Evolutionary conservation across 1,284 basidiomycete genomes (phyloP).

Genomic region (Leccinum holopus): DNA sequence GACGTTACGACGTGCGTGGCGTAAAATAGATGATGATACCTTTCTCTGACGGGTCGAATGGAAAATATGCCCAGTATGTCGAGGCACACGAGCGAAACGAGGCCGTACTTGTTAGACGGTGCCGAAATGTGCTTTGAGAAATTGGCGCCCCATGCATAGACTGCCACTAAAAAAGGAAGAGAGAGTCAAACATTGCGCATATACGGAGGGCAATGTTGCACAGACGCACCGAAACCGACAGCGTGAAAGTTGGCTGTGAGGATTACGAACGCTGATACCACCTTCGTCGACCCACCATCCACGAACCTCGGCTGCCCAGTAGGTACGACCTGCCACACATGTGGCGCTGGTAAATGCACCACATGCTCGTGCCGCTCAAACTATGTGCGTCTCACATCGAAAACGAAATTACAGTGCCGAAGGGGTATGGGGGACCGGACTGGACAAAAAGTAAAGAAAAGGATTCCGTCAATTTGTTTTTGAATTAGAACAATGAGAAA

Average conservation of each 20-base stretch:
- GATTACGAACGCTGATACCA: too few species aligned
- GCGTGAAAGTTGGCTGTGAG: slow-evolving; percentile 68
- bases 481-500: too few species aligned
- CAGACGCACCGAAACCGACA: slow-evolving; percentile 55
- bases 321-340: too few species aligned
- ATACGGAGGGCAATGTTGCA: neutral
- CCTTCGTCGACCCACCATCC: too few species aligned
- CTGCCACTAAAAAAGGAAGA: slow-evolving; percentile 35
- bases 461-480: too few species aligned
- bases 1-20: slow-evolving; percentile 48
- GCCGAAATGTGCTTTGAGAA: slow-evolving; percentile 37
- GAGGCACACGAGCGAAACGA: slow-evolving; percentile 49
- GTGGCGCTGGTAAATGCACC: too few species aligned
- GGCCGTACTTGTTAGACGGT: slow-evolving; percentile 45
- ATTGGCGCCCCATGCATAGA: slow-evolving; percentile 59
- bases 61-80: slow-evolving; percentile 58
- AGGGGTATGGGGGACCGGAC: too few species aligned
- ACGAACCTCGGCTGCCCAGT: too few species aligned
- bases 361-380: too few species aligned
- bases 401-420: too few species aligned
- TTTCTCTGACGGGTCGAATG: slow-evolving; percentile 46
- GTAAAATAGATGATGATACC: slow-evolving; percentile 58
- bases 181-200: neutral
- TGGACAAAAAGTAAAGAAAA: too few species aligned
- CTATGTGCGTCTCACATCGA: too few species aligned